Percentiles rank a stretch among this genome's conserved stretches.
These are phyloP conservation scores for Blastocystis sp. DNA, from an alignment of 352 stramenopile genomes.

Conservation along the genomic window DNA sequence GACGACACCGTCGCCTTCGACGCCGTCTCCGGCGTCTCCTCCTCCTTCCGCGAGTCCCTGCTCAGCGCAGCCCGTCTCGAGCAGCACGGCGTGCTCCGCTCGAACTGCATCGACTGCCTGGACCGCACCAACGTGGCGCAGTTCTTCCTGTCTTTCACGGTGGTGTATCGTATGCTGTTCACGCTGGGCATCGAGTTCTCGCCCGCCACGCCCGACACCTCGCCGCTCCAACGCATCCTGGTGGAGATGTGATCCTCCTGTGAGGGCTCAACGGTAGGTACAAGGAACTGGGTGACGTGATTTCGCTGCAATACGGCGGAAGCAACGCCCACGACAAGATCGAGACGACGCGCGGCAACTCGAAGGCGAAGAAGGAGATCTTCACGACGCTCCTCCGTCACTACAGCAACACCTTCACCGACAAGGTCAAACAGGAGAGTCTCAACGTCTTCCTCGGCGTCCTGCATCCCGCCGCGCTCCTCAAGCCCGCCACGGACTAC, in stretches of 20 bases:
- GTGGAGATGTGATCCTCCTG: not conserved
- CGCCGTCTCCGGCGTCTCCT: not conserved
- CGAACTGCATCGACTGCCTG: slow-evolving; percentile 97
- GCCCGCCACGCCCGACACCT: not conserved
- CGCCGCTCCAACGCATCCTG: slow-evolving; percentile 30
- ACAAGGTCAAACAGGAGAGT: slow-evolving; percentile 94
- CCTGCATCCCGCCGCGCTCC: slow-evolving; percentile 77
- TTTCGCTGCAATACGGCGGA: slow-evolving; percentile 97
- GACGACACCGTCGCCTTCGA: not conserved
- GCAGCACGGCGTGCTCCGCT: slow-evolving; percentile 92
- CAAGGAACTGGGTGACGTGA: slow-evolving; percentile 92
- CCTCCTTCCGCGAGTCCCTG: slow-evolving; percentile 13
- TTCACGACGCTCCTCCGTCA: slow-evolving; percentile 96
- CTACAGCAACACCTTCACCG: slow-evolving; percentile 98
- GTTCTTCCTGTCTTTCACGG: slow-evolving; percentile 77
- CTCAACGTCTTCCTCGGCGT: slow-evolving; percentile 98
- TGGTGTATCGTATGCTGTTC: slow-evolving; percentile 69
- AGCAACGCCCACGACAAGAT: slow-evolving; percentile 98
- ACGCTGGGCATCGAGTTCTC: slow-evolving; percentile 54
- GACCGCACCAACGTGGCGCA: slow-evolving; percentile 87
- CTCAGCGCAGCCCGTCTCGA: slow-evolving; percentile 82
- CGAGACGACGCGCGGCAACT: slow-evolving; percentile 75
- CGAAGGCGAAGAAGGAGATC: slow-evolving; percentile 74
- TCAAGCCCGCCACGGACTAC: slow-evolving; percentile 76
- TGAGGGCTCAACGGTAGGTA: slow-evolving; percentile 95